Conservation (phyloP, 2,329 filamentous ascomycete species). For the Aspergillus floridensis region DNA sequence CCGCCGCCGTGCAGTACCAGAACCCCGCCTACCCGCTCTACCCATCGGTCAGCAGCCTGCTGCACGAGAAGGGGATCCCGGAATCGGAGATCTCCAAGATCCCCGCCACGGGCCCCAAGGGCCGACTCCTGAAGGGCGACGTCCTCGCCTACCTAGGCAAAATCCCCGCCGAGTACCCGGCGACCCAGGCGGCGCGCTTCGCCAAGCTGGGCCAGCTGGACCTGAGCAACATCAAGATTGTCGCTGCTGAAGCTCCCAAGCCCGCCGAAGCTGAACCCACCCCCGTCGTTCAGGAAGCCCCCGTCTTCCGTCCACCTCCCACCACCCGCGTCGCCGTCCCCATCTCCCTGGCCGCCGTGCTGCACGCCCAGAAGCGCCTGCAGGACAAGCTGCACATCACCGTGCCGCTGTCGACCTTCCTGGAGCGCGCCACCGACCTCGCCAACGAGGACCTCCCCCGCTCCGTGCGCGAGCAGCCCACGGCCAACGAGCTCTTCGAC, state of each 20-base stretch:
- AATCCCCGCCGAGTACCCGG: constrained; percentile 70
- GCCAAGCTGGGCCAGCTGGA: constrained; percentile 79
- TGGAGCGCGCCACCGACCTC: constrained; percentile 77
- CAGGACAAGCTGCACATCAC: constrained; percentile 73
- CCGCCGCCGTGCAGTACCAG: constrained; percentile 34
- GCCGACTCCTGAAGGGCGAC: constrained; percentile 90
- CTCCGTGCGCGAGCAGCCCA: constrained; percentile 62
- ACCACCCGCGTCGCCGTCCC: constrained; percentile 61
- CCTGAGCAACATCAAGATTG: constrained; percentile 90
- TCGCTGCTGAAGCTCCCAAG: constrained; percentile 38
- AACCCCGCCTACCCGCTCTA: constrained; percentile 51
- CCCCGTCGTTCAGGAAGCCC: constrained; percentile 34
- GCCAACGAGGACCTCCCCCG: constrained; percentile 84
- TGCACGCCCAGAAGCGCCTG: constrained; percentile 77
- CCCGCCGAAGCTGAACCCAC: constrained; percentile 36
- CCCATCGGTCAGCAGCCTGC: constrained; percentile 78
- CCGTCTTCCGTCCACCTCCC: constrained; percentile 28
- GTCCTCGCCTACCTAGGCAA: constrained; percentile 84
- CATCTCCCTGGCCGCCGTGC: constrained; percentile 74
- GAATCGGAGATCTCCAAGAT: constrained; percentile 76
- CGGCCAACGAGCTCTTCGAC: constrained; percentile 82
- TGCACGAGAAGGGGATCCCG: constrained; percentile 75
- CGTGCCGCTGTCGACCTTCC: constrained; percentile 81
- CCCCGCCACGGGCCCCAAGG: constrained; percentile 80
- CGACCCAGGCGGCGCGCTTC: constrained; percentile 67